Evolutionary conservation across 2,329 filamentous ascomycete genomes (phyloP), one percentile per base, ranked within the genome.

Genomic region (Zasmidium angulare): DNA sequence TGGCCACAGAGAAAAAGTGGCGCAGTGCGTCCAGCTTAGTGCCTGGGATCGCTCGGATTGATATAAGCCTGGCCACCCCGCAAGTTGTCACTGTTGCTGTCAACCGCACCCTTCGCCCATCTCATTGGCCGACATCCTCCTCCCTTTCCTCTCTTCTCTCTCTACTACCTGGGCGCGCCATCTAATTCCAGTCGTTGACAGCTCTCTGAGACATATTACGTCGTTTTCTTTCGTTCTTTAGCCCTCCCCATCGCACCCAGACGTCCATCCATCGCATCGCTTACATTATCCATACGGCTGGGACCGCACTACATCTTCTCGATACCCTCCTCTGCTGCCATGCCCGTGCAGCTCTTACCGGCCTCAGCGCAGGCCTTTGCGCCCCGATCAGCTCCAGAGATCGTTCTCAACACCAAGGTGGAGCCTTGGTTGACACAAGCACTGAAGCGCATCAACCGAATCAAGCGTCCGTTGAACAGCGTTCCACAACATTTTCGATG

Each of bases 361-460:
- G 93, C 93, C 64, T 98, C 95, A 71, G 95, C 95, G 68, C 92
- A 93, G 63, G 93, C 95, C 72, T 99, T 98, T 81, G 93, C 93
- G 70, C 93, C 93, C 69, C 86, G 95, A 72, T 91, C 91, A 51
- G 92, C 91, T 23, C 93, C 96, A 76, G 98, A 96, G 75, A 91
- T 99, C 68, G 95, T 99, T 61, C 83, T 99, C 71, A 90, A 88
- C 72, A 89, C 89, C 75, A 96, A 95, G 81, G 87, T 96, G 72
- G 93, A 97, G 80, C 90, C 92, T 61, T 99, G 95, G 95, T 84
- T 98, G 77, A 99, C 95, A 36, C 90, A 93, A 74, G 96, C 93
- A 11, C 83, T 99, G 71, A 98, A 98, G 84, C 88, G 95, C 76
- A 92, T 97, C 80, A 98, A 96, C 83, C 86, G 90, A 68, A 87